Conservation (phyloP, 129 eudicot genomes). For the Chrysanthemum makinoi region DNA sequence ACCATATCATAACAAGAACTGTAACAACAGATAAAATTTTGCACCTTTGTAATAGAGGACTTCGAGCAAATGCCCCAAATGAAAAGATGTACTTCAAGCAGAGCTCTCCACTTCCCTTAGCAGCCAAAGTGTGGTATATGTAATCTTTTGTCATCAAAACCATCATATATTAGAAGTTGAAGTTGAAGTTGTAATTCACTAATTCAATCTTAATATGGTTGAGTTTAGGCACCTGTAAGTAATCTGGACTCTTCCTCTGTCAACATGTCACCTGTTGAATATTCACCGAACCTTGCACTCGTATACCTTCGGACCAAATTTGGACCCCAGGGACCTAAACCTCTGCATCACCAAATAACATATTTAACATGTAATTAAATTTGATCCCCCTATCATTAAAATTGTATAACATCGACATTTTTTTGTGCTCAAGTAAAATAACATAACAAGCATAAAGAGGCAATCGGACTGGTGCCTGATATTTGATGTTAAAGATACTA, state of each 20-base stretch:
- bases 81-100: constrained; percentile 85
- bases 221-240: constrained; percentile 57
- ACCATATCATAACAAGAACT: not conserved
- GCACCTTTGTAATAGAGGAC: constrained; percentile 72
- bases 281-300: constrained; percentile 70
- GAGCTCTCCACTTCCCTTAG: constrained; percentile 94
- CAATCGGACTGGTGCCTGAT: no score
- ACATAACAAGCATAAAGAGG: no score
- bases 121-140: constrained; percentile 88
- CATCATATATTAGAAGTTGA: constrained; percentile 12
- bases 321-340: constrained; percentile 99
- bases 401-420: not conserved
- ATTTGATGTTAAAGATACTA: no score
- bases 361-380: not conserved
- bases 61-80: constrained; percentile 89
- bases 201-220: constrained; percentile 9
- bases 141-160: constrained; percentile 57
- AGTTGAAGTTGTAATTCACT: not conserved
- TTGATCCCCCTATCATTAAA: not conserved
- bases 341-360: constrained; percentile 48
- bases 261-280: constrained; percentile 56
- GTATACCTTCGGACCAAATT: constrained; percentile 73
- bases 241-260: constrained; percentile 65
- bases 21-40: not conserved
- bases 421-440: no score